Evolutionary conservation across 257 asterid genomes (phyloP), one percentile per base, ranked within the genome.

Genomic region (Buddleja alternifolia): DNA sequence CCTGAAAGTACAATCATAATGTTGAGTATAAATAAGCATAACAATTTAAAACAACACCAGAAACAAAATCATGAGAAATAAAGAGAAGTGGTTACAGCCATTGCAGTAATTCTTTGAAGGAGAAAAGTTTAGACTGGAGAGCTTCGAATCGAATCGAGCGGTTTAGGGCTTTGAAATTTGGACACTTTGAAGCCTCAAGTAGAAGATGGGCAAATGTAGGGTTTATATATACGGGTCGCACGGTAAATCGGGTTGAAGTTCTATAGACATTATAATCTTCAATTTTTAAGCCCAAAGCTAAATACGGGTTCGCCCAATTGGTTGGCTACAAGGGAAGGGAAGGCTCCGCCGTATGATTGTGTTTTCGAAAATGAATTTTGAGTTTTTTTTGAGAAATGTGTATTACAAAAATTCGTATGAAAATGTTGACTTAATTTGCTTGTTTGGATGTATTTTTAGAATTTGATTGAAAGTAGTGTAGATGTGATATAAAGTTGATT

Each of bases 11-110:
- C 7, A 32, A 15, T n/a, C 24, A 15, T 34, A 17, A 51, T 8
- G 7, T 25, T 25, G 57, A 44, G 63, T 10, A 20, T 7, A 20
- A 51, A 20, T 21, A 51, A 29, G 10, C 2, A 20, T 0, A 11
- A 19, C 58, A 21, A 0, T 4, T 29, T 29, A 29, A 29, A 51
- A 21, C 55, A 48, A 48, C 55, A 17, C 2, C 8, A 3, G 23
- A 51, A 20, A 3, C 10, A 6, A 8, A 8, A 29, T 5, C 34
- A 29, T 29, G 58, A 53, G 8, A 21, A 53, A 53, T 19, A 16
- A 10, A 10, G 25, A 58, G 64, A 20, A 39, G 12, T 16, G 41
- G 50, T 60, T 60, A 40, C 66, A 40, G 66, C 66, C 66, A 60
- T 60, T 19, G 66, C 50, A 16, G 34, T 39, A 5, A 10, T 39